phyloP scores from a whole-genome alignment of 1,284 basidiomycete species.

The Agaricales sp. region DNA sequence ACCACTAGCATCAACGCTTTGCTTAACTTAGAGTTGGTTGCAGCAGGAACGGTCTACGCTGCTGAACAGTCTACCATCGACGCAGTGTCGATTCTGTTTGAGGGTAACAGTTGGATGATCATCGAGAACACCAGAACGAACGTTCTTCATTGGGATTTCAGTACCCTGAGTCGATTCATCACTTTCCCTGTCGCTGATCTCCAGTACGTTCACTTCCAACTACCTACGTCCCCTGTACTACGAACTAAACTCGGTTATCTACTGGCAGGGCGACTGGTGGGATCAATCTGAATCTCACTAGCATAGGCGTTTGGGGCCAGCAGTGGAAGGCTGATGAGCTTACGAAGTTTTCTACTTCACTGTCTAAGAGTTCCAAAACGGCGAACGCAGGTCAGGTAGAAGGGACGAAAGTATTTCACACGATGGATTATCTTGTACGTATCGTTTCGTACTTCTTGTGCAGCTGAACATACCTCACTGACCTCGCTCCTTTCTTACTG shows the following conservation, averaged over 20 bases:
- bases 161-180: conserved; percentile 33
- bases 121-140: conserved; percentile 30
- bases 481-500: too few species aligned
- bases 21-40: conserved; percentile 26
- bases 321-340: conserved; percentile 38
- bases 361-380: conserved; percentile 25
- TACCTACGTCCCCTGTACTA: too few species aligned
- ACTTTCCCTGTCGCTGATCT: conserved; percentile 31
- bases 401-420: conserved; percentile 61
- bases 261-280: conserved; percentile 45
- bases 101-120: conserved; percentile 39
- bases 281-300: conserved; percentile 47
- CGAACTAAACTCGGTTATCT: too few species aligned
- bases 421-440: too few species aligned
- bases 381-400: conserved; percentile 47
- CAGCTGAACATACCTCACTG: too few species aligned
- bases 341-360: conserved; percentile 26
- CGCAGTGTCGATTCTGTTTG: conserved; percentile 29
- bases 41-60: conserved; percentile 30
- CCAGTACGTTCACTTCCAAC: conserved; percentile 26
- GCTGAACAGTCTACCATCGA: conserved; percentile 15
- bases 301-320: conserved; percentile 38
- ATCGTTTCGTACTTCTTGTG: too few species aligned
- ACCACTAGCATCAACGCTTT: conserved; percentile 25
- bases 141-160: conserved; percentile 38